Conservation (phyloP, 805 yeast species). For the Lipomyces sp. region DNA sequence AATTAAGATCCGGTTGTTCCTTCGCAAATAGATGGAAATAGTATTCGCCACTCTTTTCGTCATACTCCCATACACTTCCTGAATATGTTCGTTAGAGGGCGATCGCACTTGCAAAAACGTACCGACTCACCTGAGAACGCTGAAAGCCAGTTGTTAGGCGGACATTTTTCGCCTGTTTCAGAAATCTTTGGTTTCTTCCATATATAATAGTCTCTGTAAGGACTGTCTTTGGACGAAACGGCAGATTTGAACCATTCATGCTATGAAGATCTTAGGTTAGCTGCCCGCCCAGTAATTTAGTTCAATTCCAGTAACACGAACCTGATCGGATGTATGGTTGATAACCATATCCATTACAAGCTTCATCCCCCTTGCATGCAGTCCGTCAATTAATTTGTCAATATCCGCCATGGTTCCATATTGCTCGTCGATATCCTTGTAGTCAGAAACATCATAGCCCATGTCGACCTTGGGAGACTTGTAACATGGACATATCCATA, state of each 20-base stretch:
- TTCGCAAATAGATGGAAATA: constrained; percentile 60
- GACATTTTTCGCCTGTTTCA: constrained; percentile 54
- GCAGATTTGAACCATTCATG: constrained; percentile 66
- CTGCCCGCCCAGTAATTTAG: too few relatives aligned
- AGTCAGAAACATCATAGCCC: constrained; percentile 66
- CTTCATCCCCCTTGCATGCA: constrained; percentile 57
- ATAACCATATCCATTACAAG: constrained; percentile 61
- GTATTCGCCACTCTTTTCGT: constrained; percentile 59
- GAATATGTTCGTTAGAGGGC: not conserved
- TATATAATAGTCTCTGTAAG: constrained; percentile 66
- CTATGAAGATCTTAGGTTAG: constrained; percentile 41
- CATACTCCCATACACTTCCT: constrained; percentile 59
- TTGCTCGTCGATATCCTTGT: constrained; percentile 54
- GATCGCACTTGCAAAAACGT: not conserved
- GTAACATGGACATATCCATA: constrained; percentile 65
- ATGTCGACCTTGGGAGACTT: constrained; percentile 66
- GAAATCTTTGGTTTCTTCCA: constrained; percentile 57
- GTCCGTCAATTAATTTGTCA: constrained; percentile 54
- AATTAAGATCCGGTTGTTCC: constrained; percentile 64
- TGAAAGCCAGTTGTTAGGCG: constrained; percentile 64
- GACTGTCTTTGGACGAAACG: constrained; percentile 54
- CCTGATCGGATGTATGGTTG: constrained; percentile 57
- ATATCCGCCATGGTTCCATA: constrained; percentile 1
- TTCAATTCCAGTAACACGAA: not conserved
- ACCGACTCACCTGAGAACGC: constrained; percentile 44